Evolutionary conservation across 2,329 filamentous ascomycete species (phyloP).

Genomic region (Clonostachys chloroleuca): DNA sequence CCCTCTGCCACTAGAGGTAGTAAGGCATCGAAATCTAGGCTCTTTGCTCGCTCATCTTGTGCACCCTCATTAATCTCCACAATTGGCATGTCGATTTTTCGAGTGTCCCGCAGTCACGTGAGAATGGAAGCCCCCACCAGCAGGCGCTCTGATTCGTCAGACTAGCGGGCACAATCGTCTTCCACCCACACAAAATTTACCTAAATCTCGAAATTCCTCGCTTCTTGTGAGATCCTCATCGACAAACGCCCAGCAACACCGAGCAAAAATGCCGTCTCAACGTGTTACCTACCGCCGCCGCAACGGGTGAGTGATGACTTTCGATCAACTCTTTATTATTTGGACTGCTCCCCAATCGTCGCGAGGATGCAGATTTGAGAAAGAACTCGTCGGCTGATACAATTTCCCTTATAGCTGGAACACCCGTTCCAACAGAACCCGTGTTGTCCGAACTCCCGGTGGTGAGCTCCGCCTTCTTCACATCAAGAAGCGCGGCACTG

Average conservation of each 20-base stretch:
- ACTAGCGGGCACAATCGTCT: slow-evolving; percentile 28
- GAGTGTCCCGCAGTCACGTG: slow-evolving; percentile 14
- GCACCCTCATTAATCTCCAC: no score
- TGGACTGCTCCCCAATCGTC: no score
- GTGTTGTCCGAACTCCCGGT: slow-evolving; percentile 93
- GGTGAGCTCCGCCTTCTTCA: slow-evolving; percentile 94
- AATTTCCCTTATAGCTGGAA: slow-evolving; percentile 68
- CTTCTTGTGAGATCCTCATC: slow-evolving; percentile 27
- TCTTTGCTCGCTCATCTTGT: no score
- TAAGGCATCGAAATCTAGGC: no score
- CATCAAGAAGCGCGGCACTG: slow-evolving; percentile 99
- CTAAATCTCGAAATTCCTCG: slow-evolving; percentile 35
- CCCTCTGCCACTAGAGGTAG: no score
- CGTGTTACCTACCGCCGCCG: slow-evolving; percentile 69
- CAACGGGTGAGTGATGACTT: slow-evolving; percentile 62
- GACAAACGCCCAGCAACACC: slow-evolving; percentile 22
- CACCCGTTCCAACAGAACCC: slow-evolving; percentile 95
- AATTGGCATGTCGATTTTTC: no score
- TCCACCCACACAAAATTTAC: slow-evolving; percentile 36
- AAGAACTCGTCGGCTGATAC: no score
- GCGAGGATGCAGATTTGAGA: no score
- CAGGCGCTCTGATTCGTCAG: slow-evolving; percentile 24
- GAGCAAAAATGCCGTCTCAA: slow-evolving; percentile 54
- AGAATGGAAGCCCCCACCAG: not conserved
- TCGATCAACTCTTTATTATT: not conserved